Evolutionary conservation across 352 stramenopile genomes (phyloP).

Genomic region (Pythium plurisporium): DNA sequence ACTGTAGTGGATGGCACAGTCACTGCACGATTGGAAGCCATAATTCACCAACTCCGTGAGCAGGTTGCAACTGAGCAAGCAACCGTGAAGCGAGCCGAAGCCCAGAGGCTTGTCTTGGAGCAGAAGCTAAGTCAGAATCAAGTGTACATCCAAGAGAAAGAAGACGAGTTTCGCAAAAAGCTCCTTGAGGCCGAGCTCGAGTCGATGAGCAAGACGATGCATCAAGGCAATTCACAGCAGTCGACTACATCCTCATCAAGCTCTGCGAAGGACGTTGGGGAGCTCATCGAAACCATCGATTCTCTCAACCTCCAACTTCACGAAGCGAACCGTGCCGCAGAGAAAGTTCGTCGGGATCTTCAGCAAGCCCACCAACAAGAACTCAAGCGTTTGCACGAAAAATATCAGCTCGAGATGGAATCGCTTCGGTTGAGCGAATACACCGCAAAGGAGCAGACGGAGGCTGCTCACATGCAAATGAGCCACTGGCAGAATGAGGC

Average conservation of each 20-base stretch:
- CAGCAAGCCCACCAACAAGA: conserved; percentile 42
- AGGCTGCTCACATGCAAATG: conserved; percentile 42
- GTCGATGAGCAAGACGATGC: conserved; percentile 10
- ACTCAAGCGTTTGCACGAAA: conserved; percentile 56
- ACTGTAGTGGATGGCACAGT: neutral
- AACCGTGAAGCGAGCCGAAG: conserved; percentile 18
- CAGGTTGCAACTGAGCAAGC: conserved; percentile 26
- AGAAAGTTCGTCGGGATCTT: conserved; percentile 35
- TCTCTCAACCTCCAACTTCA: conserved; percentile 57
- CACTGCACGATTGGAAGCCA: conserved; percentile 1
- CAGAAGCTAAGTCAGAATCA: conserved; percentile 41
- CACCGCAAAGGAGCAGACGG: conserved; percentile 50
- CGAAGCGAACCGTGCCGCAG: conserved; percentile 32
- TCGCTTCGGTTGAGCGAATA: conserved; percentile 55
- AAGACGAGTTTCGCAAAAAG: conserved; percentile 50
- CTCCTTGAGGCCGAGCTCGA: conserved; percentile 45
- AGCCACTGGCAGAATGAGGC: conserved; percentile 47
- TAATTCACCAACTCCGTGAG: conserved; percentile 23
- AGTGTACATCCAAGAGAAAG: conserved; percentile 44
- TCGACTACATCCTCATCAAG: neutral
- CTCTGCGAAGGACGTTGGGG: conserved; percentile 36
- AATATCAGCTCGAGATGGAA: conserved; percentile 67
- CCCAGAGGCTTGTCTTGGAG: conserved; percentile 35
- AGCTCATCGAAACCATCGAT: conserved; percentile 74
- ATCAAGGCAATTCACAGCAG: neutral